These are phyloP conservation scores for Lactarius vividus DNA, from an alignment of 768 basidiomycete species.

Conservation along the genomic window DNA sequence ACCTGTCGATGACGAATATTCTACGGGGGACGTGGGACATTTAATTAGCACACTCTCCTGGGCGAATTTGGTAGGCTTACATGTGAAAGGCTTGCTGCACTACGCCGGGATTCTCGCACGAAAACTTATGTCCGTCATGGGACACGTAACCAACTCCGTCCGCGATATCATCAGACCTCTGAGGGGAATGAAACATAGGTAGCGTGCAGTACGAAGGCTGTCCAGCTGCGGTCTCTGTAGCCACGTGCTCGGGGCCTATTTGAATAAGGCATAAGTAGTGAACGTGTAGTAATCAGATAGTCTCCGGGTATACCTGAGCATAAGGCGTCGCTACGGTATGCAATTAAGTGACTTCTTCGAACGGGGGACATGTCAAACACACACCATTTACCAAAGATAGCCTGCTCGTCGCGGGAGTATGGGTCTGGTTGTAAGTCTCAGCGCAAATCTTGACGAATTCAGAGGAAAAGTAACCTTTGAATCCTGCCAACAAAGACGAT, in stretches of 20 bases:
- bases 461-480: constrained; percentile 43
- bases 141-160: constrained; percentile 48
- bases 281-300: too few relatives aligned
- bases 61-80: constrained; percentile 35
- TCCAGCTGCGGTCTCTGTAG: constrained; percentile 31
- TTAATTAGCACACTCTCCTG: not conserved
- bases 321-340: constrained; percentile 45
- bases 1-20: constrained; percentile 55
- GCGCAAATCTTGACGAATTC: not conserved
- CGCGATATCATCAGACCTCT: constrained; percentile 32
- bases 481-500: constrained; percentile 37
- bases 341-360: constrained; percentile 3
- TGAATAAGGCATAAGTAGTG: not conserved
- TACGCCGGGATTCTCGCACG: constrained; percentile 52
- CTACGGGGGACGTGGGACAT: constrained; percentile 20
- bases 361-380: constrained; percentile 16
- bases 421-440: constrained; percentile 42
- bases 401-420: constrained; percentile 54
- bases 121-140: constrained; percentile 53
- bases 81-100: constrained; percentile 59
- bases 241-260: constrained; percentile 51
- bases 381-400: constrained; percentile 53
- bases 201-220: constrained; percentile 55
- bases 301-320: constrained; percentile 41
- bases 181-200: constrained; percentile 49